Evolutionary conservation across 2,329 filamentous ascomycete genomes (phyloP).

Genomic region (Cladosporium sp.): DNA sequence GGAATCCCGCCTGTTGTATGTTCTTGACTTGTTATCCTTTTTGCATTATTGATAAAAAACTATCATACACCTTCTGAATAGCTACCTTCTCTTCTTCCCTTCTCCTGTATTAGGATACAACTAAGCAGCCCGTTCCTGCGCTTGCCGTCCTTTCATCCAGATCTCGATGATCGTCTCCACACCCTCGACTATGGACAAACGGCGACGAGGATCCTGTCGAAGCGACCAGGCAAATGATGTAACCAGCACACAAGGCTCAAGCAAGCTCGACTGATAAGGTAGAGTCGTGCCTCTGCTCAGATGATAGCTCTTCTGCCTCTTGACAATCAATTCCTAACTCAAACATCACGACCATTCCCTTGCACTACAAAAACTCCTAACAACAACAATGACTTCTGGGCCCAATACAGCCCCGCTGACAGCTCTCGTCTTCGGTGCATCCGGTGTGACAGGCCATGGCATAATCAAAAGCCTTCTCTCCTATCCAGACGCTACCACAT

Average conservation of each 20-base stretch:
- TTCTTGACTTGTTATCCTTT: too few relatives aligned
- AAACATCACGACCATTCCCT: neutral
- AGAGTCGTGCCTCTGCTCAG: neutral
- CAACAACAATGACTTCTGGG: neutral
- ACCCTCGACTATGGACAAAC: neutral
- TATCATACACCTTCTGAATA: too few relatives aligned
- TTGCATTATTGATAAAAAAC: too few relatives aligned
- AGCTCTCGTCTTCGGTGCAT: conserved; percentile 43
- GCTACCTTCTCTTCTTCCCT: too few relatives aligned
- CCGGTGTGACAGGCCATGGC: conserved; percentile 52
- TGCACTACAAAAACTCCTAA: neutral
- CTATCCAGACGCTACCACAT: conserved; percentile 47
- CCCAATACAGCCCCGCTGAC: neutral
- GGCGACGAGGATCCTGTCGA: neutral
- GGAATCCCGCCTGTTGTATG: too few relatives aligned
- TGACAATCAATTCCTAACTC: neutral
- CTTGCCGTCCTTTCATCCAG: too few relatives aligned
- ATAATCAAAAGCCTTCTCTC: conserved; percentile 50
- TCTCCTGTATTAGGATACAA: too few relatives aligned
- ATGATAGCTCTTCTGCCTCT: neutral
- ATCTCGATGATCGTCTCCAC: neutral
- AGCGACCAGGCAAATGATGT: neutral
- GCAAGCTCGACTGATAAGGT: neutral
- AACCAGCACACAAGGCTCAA: neutral
- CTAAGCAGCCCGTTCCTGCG: too few relatives aligned